phyloP scores from a whole-genome alignment of 495 filamentous ascomycete species.

The Lepraria neglecta region DNA sequence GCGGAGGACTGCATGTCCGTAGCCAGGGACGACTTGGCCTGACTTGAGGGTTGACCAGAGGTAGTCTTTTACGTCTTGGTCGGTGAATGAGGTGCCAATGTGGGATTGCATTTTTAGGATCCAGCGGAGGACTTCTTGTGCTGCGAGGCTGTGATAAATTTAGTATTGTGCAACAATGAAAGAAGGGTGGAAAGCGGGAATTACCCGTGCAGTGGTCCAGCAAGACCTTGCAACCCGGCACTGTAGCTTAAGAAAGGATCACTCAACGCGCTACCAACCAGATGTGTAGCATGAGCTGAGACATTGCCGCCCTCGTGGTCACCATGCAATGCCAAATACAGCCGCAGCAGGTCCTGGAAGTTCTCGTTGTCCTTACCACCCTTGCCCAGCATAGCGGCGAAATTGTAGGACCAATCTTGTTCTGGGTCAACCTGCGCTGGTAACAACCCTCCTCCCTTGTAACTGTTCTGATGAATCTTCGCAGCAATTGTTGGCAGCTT shows the following conservation, averaged over 20 bases:
- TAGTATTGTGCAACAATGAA: background rate
- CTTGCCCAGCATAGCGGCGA: constrained; percentile 92
- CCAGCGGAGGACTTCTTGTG: constrained; percentile 95
- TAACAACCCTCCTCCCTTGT: constrained; percentile 66
- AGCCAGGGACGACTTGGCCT: constrained; percentile 90
- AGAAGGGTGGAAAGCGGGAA: background rate
- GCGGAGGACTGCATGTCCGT: constrained; percentile 95
- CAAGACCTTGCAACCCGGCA: constrained; percentile 90
- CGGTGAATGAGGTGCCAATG: constrained; percentile 72
- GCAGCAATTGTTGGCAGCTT: constrained; percentile 96
- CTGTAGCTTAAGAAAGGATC: constrained; percentile 95
- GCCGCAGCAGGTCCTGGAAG: constrained; percentile 88
- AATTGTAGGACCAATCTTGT: constrained; percentile 98
- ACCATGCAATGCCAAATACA: constrained; percentile 94
- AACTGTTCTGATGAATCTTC: constrained; percentile 91
- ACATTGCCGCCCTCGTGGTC: constrained; percentile 99
- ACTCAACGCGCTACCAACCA: constrained; percentile 91
- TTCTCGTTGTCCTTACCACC: constrained; percentile 75
- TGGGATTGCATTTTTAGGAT: constrained; percentile 87
- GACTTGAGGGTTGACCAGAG: constrained; percentile 90
- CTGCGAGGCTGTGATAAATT: constrained; percentile 56
- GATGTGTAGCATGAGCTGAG: constrained; percentile 92
- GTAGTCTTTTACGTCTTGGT: constrained; percentile 74
- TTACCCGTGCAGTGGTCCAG: constrained; percentile 86
- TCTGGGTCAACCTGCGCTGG: constrained; percentile 69